These are phyloP conservation scores for Colletotrichum sp. DNA, from an alignment of 2,329 filamentous ascomycete species.

Conservation along the genomic window DNA sequence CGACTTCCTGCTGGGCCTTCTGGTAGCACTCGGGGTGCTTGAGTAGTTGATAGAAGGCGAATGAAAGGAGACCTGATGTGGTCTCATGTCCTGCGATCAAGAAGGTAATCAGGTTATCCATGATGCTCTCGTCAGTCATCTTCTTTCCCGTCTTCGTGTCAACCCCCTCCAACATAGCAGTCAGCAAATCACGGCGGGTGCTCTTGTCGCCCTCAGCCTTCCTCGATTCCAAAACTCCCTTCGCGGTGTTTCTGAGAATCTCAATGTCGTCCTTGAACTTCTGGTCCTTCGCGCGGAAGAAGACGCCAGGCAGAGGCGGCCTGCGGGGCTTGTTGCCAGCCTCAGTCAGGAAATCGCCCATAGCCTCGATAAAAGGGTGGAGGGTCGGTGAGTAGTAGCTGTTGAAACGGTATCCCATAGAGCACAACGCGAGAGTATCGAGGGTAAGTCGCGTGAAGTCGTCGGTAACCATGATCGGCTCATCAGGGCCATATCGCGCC, in stretches of 20 bases:
- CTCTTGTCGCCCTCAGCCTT: conserved; percentile 49
- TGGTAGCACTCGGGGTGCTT: conserved; percentile 65
- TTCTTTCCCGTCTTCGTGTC: conserved; percentile 69
- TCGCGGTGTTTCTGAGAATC: conserved; percentile 54
- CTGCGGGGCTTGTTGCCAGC: conserved; percentile 55
- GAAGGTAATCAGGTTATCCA: conserved; percentile 74
- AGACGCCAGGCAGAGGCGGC: conserved; percentile 49
- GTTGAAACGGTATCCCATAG: conserved; percentile 66
- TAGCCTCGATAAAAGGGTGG: conserved; percentile 51
- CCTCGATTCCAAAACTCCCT: conserved; percentile 64
- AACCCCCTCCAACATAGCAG: conserved; percentile 67
- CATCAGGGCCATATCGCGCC: conserved; percentile 45
- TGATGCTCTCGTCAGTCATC: conserved; percentile 64
- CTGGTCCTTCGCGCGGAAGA: conserved; percentile 46
- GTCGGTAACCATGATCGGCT: conserved; percentile 57
- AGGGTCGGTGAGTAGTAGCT: conserved; percentile 57
- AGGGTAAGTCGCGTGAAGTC: conserved; percentile 69
- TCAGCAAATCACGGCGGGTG: conserved; percentile 64
- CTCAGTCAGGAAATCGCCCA: conserved; percentile 63
- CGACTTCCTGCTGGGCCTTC: conserved; percentile 72
- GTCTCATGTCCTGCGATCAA: conserved; percentile 73
- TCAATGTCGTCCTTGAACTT: conserved; percentile 57
- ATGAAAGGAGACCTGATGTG: conserved; percentile 70
- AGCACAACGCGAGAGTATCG: conserved; percentile 66
- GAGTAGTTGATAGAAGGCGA: conserved; percentile 68